Conservation (phyloP, 2,329 filamentous ascomycete genomes). For the Penicillium janthinellum region DNA sequence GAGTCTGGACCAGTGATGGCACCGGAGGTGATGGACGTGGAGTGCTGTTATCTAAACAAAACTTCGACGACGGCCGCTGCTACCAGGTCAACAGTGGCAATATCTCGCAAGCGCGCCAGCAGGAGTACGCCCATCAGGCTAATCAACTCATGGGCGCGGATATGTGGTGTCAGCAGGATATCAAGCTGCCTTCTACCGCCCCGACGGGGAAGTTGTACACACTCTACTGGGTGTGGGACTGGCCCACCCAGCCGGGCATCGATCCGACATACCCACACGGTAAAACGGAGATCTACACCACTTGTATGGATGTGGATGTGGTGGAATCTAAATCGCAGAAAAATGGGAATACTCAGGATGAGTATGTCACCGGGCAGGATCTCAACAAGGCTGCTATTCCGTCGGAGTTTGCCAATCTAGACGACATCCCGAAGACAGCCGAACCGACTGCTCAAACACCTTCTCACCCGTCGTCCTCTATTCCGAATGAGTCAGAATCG, state of each 20-base stretch:
- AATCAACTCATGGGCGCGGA: conserved; percentile 59
- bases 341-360: conserved; percentile 13
- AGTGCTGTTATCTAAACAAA: conserved; percentile 71
- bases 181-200: conserved; percentile 70
- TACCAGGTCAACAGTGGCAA: conserved; percentile 70
- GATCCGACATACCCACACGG: conserved; percentile 43
- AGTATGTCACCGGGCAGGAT: conserved; percentile 38
- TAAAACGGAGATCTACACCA: conserved; percentile 52
- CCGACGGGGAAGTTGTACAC: conserved; percentile 69
- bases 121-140: conserved; percentile 54
- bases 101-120: conserved; percentile 63
- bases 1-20: conserved; percentile 76
- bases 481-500: background rate
- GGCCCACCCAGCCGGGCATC: conserved; percentile 61
- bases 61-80: conserved; percentile 90
- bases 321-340: conserved; percentile 22
- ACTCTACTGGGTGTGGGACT: conserved; percentile 97
- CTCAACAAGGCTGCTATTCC: conserved; percentile 44
- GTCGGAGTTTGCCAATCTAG: conserved; percentile 40
- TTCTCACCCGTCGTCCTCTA: background rate
- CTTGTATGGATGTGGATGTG: conserved; percentile 53
- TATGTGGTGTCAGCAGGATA: conserved; percentile 78
- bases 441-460: background rate
- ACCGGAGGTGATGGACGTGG: conserved; percentile 80
- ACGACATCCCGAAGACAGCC: background rate